phyloP scores from a whole-genome alignment of 2,329 filamentous ascomycete species.

The Fusarium nematophilum region DNA sequence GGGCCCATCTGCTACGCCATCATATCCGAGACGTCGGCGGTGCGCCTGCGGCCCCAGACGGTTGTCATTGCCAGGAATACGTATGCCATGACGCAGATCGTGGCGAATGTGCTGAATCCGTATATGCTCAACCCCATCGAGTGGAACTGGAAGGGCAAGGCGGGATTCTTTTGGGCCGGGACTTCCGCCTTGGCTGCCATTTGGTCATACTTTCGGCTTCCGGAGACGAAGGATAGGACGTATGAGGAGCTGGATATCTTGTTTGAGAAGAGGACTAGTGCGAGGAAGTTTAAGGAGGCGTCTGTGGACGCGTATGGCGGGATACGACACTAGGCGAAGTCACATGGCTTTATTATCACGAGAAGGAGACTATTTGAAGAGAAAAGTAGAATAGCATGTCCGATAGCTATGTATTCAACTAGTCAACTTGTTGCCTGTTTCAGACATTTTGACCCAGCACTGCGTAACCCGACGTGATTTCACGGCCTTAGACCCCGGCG shows the following conservation, averaged over 20 bases:
- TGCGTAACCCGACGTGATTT: too few relatives aligned
- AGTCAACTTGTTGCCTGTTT: too few relatives aligned
- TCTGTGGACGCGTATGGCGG: too few relatives aligned
- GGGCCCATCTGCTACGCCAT: conserved; percentile 58
- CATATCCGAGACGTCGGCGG: conserved; percentile 55
- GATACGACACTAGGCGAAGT: too few relatives aligned
- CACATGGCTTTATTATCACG: too few relatives aligned
- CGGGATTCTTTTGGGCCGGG: conserved; percentile 48
- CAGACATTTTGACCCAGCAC: too few relatives aligned
- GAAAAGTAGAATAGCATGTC: too few relatives aligned
- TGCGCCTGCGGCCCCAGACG: conserved; percentile 55
- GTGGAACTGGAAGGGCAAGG: conserved; percentile 51
- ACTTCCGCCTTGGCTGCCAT: conserved; percentile 40
- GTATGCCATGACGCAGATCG: conserved; percentile 43
- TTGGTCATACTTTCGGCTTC: conserved; percentile 51
- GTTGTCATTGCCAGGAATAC: conserved; percentile 53
- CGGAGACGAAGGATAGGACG: conserved; percentile 47
- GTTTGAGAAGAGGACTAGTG: conserved; percentile 46
- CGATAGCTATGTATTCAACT: too few relatives aligned
- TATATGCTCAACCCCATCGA: conserved; percentile 50
- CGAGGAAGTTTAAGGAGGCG: conserved; percentile 49
- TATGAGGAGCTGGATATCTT: conserved; percentile 51
- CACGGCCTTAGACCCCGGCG: too few relatives aligned
- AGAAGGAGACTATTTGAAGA: too few relatives aligned
- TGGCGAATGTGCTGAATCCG: conserved; percentile 46